A percentile compares a stretch with the other conserved stretches of the same genome.
phyloP scores from a whole-genome alignment of 768 basidiomycete species.

The Leccinum fibrillosum region DNA sequence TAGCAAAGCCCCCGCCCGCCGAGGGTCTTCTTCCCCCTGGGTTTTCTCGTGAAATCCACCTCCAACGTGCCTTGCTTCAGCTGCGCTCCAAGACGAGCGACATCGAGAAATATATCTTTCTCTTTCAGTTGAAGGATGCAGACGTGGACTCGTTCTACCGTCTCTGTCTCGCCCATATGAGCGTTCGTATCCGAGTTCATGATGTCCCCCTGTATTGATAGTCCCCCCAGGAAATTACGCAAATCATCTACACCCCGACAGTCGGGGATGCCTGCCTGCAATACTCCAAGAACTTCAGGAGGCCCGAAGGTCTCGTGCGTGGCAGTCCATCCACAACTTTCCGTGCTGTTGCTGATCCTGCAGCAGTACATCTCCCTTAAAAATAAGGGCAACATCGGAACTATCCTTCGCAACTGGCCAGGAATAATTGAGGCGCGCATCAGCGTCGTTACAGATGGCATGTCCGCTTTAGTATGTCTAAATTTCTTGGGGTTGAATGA shows the following conservation, averaged over 20 bases:
- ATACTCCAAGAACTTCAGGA: constrained; percentile 74
- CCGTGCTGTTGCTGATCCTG: constrained; percentile 10
- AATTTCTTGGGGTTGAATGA: constrained; percentile 1
- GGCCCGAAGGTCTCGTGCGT: constrained; percentile 68
- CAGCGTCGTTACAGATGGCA: constrained; percentile 89
- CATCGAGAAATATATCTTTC: constrained; percentile 85
- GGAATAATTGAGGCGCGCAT: constrained; percentile 76
- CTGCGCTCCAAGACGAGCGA: constrained; percentile 68
- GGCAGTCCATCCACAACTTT: constrained; percentile 1
- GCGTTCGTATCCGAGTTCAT: constrained; percentile 7
- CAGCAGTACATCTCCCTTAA: constrained; percentile 71
- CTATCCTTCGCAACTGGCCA: constrained; percentile 71
- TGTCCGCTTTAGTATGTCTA: constrained; percentile 13
- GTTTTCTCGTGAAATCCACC: constrained; percentile 51
- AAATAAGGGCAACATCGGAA: constrained; percentile 77
- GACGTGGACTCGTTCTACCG: constrained; percentile 78
- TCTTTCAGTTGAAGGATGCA: constrained; percentile 68
- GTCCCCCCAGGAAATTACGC: constrained; percentile 49
- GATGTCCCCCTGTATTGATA: neutral
- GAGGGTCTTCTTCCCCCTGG: constrained; percentile 61
- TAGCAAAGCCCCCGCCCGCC: constrained; percentile 43
- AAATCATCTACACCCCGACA: constrained; percentile 89
- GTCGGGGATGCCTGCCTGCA: constrained; percentile 90
- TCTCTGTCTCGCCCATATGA: constrained; percentile 68
- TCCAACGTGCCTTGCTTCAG: constrained; percentile 60